These are phyloP conservation scores for Wickerhamomyces mucosus DNA, from an alignment of 805 yeast species.

Conservation along the genomic window DNA sequence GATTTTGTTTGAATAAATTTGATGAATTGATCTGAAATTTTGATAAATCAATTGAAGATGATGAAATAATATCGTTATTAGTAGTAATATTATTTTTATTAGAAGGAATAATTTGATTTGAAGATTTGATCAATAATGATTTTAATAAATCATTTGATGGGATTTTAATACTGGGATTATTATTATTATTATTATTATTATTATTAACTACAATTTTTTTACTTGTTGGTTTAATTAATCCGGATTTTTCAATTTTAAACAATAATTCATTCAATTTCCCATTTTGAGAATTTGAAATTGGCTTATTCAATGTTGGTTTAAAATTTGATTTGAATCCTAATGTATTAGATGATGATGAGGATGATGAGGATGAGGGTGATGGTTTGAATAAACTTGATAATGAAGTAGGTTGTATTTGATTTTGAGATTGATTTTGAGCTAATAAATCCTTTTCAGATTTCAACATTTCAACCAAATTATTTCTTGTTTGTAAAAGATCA, in stretches of 20 bases:
- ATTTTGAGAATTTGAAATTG: too few relatives aligned
- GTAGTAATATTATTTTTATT: not conserved
- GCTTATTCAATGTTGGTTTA: constrained; percentile 4
- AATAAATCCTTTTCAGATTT: not conserved
- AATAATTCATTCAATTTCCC: constrained; percentile 13
- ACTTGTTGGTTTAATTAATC: constrained; percentile 12
- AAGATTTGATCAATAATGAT: constrained; percentile 3
- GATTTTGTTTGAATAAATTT: constrained; percentile 25
- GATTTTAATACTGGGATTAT: too few relatives aligned
- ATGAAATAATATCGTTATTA: not conserved
- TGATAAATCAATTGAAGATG: constrained; percentile 7
- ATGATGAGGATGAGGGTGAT: constrained; percentile 21
- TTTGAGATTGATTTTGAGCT: too few relatives aligned
- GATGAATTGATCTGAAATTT: constrained; percentile 21
- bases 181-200: too few relatives aligned
- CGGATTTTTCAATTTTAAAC: constrained; percentile 11
- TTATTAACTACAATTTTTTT: too few relatives aligned
- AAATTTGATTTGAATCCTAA: constrained; percentile 13
- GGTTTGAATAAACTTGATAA: too few relatives aligned
- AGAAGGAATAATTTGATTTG: not conserved
- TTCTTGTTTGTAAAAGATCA: not conserved
- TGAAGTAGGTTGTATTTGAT: too few relatives aligned
- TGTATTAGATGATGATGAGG: constrained; percentile 11
- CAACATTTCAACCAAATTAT: not conserved
- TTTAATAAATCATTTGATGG: constrained; percentile 6